These are phyloP conservation scores for Carex kokanica DNA, from an alignment of 176 grass and related monocot species.

Conservation along the genomic window DNA sequence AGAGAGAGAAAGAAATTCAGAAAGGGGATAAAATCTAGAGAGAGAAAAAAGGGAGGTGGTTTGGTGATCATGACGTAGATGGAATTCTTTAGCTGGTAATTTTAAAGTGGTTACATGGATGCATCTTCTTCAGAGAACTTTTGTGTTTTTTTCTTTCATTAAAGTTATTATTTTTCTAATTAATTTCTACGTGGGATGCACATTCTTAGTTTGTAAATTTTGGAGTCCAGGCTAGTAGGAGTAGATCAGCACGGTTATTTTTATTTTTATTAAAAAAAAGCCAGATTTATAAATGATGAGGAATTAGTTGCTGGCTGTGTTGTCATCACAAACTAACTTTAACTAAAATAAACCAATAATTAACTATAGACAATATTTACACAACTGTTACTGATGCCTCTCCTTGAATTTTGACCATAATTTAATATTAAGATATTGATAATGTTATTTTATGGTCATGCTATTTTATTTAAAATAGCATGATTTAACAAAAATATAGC, in stretches of 20 bases:
- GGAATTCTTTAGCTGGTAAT: not conserved
- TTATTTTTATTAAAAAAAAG: not conserved
- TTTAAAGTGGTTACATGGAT: not conserved
- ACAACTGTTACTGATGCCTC: not conserved
- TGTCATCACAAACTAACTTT: conserved; percentile 11
- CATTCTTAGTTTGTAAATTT: not conserved
- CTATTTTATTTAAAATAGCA: too few species aligned
- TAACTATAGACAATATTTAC: not conserved
- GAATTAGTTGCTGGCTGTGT: conserved; percentile 21
- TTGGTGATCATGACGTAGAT: conserved; percentile 14
- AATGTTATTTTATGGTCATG: too few species aligned
- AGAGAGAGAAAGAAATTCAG: conserved; percentile 23
- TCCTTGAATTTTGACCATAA: not conserved
- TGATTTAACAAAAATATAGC: too few species aligned
- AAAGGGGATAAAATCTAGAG: conserved; percentile 11
- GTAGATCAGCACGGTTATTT: not conserved
- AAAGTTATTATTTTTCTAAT: not conserved
- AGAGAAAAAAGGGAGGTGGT: conserved; percentile 1
- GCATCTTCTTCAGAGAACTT: not conserved
- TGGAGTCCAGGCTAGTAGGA: not conserved
- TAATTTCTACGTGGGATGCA: conserved; percentile 9
- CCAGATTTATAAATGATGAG: not conserved
- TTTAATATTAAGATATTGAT: too few species aligned
- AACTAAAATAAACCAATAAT: conserved; percentile 13
- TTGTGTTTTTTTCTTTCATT: not conserved